Evolutionary conservation across 345 rosid species (phyloP), one percentile per base, ranked within the genome.

Genomic region (Turritis glabra): DNA sequence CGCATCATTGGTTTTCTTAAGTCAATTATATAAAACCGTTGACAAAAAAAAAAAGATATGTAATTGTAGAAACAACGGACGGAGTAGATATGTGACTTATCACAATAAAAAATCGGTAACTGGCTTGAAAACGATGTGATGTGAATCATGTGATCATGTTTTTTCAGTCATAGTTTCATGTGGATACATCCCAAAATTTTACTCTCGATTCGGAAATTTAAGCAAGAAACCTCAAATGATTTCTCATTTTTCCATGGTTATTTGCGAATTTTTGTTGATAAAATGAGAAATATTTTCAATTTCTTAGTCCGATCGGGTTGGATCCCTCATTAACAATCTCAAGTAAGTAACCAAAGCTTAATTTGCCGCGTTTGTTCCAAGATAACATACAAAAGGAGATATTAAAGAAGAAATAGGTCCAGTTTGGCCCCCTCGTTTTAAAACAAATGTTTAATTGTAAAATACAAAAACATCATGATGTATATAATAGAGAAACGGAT

Each of bases 401-500:
- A 41, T 17, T 17, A 37, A 46, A 46, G 51, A 58, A 32, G 7
- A 46, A 46, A 19, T 46, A 65, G 50, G 21, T 35, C 40, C 32
- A 55, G 5, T 21, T 17, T 22, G 12, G 15, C 33, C 3, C 32
- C 38, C 12, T 40, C 17, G 35, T 64, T 4, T 2, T 13, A 17
- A 60, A 60, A 30, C 29, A 64, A 38, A 58, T 46, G 50, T 40
- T 32, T 46, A 74, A 46, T 17, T 30, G 30, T 65, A 33, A 59
- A 48, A 58, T 38, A 51, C 62, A 27, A 72, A 53, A 69, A 41
- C 57, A 60, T 76, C 66, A 70, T 76, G 75, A 76, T 41, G 64
- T 53, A 60, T 69, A 68, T 41, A 59, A 67, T 50, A 67, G 18
- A 55, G 10, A 62, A 70, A 71, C 76, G 55, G 18, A 70, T 71